Base-by-base conservation (phyloP, 2,329 filamentous ascomycete species). In the Cephalotrichum gorgonifer region DNA sequence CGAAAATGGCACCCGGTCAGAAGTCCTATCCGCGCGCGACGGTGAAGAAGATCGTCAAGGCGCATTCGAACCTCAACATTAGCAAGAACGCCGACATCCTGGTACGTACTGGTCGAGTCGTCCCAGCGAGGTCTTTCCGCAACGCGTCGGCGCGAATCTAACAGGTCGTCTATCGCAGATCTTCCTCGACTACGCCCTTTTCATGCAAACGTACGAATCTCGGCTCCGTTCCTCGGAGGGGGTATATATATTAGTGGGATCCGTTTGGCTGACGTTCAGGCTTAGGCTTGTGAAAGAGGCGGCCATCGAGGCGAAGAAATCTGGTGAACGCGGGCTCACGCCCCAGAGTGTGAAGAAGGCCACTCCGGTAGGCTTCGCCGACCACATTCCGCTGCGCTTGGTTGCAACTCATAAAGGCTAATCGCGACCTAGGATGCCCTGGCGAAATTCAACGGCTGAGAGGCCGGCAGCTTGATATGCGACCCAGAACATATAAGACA, bases 1-100 rank as follows among this genome's bases (percentile, higher is more conserved):
- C 31, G 20, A 43, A 4, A 17, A 84, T 82, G 76, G 79, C 77
- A 47, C 69, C 77, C 12, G 73, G 79, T 22, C 82, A 84, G 60
- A 91, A 88, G 57, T 73, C 87, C 14, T 95, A 95, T 60, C 89
- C 89, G 11, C 83, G 89, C 54, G 82, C 80, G 17, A 93, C 87
- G 0, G 74, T 95, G 57, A 93, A 89, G 66, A 90, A 89, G 65
- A 91, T 94, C 52, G 75, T 94, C 59, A 95, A 95, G 68, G 88
- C 88, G 17, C 88, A 95, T 64, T 85, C 88, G 8, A 85, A 86
- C 54, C 81, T 83, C 61, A 85, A 78, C 54, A 66, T 95, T 54
- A 88, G 83, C 71, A 93, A 88, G 66, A 90, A 93, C 65, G 85
- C 83, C 27, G 90, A 95, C 66, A 81, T 94, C 51, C 73, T 91